Evolutionary conservation across 805 yeast species (phyloP).

Genomic region (Nakazawaea sp.): DNA sequence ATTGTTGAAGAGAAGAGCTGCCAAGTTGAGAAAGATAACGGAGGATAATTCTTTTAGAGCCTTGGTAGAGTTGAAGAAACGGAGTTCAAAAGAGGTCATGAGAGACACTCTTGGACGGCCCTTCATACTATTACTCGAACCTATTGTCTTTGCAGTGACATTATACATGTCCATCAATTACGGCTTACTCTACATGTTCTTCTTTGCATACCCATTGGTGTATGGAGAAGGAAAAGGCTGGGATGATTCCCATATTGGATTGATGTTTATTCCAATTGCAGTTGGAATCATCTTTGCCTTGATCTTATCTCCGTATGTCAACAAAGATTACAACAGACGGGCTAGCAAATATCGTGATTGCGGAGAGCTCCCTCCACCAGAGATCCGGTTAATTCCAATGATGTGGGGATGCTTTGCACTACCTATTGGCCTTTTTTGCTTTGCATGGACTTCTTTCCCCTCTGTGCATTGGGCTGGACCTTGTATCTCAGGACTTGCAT

Average conservation of each 20-base stretch:
- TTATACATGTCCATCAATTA: conserved; percentile 55
- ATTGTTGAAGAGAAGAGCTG: conserved; percentile 48
- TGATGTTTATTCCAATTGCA: conserved; percentile 56
- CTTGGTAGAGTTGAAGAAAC: conserved; percentile 36
- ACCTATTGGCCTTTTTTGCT: conserved; percentile 46
- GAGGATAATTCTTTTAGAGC: conserved; percentile 47
- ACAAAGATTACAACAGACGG: conserved; percentile 39
- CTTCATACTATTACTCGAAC: conserved; percentile 37
- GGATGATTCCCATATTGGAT: conserved; percentile 46
- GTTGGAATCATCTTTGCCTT: conserved; percentile 43
- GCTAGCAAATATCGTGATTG: conserved; percentile 37
- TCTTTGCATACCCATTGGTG: conserved; percentile 57
- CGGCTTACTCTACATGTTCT: conserved; percentile 58
- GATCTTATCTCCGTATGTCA: conserved; percentile 34
- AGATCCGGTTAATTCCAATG: conserved; percentile 48
- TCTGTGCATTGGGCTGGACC: conserved; percentile 50
- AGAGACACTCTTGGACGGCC: conserved; percentile 47
- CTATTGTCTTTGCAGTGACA: conserved; percentile 49
- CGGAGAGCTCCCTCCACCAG: conserved; percentile 49
- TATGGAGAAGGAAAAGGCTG: conserved; percentile 50
- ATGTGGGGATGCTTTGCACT: conserved; percentile 51
- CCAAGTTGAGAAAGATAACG: conserved; percentile 40
- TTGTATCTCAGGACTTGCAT: conserved; percentile 44
- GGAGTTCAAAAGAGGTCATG: conserved; percentile 32
- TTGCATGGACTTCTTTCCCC: conserved; percentile 50